These are phyloP conservation scores for Russula ochroleuca DNA, from an alignment of 768 basidiomycete genomes.

Conservation along the genomic window DNA sequence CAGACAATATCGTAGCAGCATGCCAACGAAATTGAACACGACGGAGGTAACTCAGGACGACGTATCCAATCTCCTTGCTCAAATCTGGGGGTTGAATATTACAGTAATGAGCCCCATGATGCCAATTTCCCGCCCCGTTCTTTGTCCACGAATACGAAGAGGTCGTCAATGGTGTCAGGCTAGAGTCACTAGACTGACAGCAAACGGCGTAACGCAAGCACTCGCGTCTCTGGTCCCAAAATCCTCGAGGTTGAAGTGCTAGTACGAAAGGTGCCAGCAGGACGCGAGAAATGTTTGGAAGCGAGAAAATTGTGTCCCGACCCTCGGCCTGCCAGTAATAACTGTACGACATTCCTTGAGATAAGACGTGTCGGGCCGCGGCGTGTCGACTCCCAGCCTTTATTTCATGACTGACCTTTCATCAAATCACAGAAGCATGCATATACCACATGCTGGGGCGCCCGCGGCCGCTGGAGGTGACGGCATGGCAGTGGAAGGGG, in stretches of 20 bases:
- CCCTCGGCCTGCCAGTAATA: too few species aligned
- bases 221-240: constrained; percentile 27
- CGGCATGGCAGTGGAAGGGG: not conserved
- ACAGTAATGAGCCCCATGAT: constrained; percentile 31
- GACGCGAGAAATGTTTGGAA: not conserved
- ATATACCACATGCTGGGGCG: not conserved
- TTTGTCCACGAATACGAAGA: too few species aligned
- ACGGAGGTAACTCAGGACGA: not conserved
- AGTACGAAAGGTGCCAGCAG: too few species aligned
- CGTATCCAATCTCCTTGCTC: constrained; percentile 8
- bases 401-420: not conserved
- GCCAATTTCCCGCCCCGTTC: too few species aligned
- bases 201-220: too few species aligned
- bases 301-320: too few species aligned
- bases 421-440: not conserved
- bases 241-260: constrained; percentile 32
- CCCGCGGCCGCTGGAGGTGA: not conserved
- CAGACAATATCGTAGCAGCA: not conserved
- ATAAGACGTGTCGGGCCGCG: not conserved
- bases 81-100: not conserved
- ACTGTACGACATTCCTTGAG: too few species aligned
- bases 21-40: not conserved
- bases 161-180: too few species aligned
- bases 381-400: not conserved
- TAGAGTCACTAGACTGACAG: too few species aligned